phyloP scores from a whole-genome alignment of 495 filamentous ascomycete genomes.

The Tuber borchii region DNA sequence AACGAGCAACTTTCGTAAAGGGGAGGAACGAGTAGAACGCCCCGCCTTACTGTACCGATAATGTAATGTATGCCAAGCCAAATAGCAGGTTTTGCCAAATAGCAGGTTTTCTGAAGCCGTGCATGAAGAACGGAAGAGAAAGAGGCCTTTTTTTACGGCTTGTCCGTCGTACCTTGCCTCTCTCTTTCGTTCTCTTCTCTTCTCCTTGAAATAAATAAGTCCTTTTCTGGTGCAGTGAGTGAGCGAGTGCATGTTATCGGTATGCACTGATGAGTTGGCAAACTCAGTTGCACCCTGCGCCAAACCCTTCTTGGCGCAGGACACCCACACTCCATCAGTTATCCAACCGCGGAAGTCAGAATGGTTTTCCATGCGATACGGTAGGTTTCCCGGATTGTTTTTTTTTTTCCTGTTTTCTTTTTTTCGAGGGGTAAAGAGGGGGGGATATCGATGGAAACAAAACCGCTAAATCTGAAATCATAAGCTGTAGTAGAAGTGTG shows the following conservation, averaged over 20 bases:
- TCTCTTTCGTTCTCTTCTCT: neutral
- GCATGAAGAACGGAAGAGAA: neutral
- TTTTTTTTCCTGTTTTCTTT: neutral
- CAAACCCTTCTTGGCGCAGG: neutral
- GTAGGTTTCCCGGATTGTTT: neutral
- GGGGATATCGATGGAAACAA: neutral
- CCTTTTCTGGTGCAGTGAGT: neutral
- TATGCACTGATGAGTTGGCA: conserved; percentile 6
- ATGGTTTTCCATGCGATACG: neutral
- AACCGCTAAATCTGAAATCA: neutral
- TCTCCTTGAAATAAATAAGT: neutral
- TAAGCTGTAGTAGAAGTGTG: neutral
- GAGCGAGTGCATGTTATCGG: neutral
- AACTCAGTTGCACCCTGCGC: neutral
- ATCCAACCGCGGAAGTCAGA: neutral
- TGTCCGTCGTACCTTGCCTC: neutral
- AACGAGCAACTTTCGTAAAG: neutral
- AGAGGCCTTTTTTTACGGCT: neutral
- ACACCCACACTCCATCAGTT: neutral
- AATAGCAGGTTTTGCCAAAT: neutral
- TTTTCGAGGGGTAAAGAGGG: neutral
- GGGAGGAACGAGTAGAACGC: neutral
- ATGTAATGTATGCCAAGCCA: neutral
- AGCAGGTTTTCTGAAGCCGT: neutral
- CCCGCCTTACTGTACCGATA: neutral